These are phyloP conservation scores for Boletus mariae DNA, from an alignment of 1,284 basidiomycete species.

Conservation along the genomic window DNA sequence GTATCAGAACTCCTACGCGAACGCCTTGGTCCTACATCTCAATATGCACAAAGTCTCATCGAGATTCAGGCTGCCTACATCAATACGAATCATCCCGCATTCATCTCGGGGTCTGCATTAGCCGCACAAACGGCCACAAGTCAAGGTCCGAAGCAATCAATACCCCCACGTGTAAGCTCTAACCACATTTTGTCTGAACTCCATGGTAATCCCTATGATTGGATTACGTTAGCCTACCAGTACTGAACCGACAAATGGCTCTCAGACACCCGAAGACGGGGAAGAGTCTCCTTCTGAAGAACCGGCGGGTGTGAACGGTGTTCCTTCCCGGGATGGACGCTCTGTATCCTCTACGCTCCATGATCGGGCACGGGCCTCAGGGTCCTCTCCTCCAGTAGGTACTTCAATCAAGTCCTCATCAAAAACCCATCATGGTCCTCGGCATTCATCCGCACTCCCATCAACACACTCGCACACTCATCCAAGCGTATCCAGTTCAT, in stretches of 20 bases:
- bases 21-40: constrained; percentile 92
- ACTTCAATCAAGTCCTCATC: constrained; percentile 39
- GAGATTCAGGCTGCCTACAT: constrained; percentile 99
- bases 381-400: constrained; percentile 27
- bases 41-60: constrained; percentile 95
- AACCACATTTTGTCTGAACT: constrained; percentile 9
- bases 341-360: constrained; percentile 79
- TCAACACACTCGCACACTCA: constrained; percentile 24
- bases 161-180: constrained; percentile 51
- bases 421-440: constrained; percentile 32
- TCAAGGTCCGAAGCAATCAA: constrained; percentile 40
- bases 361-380: constrained; percentile 56
- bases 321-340: constrained; percentile 57
- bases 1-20: constrained; percentile 95
- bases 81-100: constrained; percentile 96
- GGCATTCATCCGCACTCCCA: constrained; percentile 31
- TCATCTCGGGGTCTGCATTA: constrained; percentile 68
- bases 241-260: constrained; percentile 54
- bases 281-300: constrained; percentile 59
- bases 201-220: constrained; percentile 9
- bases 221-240: constrained; percentile 47
- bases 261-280: constrained; percentile 49
- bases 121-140: constrained; percentile 49
- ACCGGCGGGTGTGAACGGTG: constrained; percentile 46
- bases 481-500: constrained; percentile 37